A percentile compares a stretch with the other conserved stretches of the same genome.
Conservation (phyloP, 345 rosid genomes). For the Sisymbrium irio region DNA sequence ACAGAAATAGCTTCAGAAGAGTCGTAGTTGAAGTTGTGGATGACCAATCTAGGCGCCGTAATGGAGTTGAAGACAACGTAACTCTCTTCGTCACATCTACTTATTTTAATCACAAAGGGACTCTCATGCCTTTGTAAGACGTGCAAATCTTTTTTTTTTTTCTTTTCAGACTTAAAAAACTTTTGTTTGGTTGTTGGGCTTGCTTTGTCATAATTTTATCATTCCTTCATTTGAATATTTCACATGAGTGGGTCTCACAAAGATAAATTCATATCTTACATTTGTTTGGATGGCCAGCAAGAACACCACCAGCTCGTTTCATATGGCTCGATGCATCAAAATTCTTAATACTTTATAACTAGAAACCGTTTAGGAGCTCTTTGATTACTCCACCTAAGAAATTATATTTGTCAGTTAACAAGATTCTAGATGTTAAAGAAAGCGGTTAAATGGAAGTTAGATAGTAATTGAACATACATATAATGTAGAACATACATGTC, state of each 20-base stretch:
- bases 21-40: neutral
- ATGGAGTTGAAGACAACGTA: neutral
- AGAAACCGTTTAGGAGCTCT: too few species aligned
- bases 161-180: neutral
- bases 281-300: neutral
- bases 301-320: neutral
- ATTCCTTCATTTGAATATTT: neutral
- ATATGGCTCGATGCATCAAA: too few species aligned
- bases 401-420: too few species aligned
- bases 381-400: too few species aligned
- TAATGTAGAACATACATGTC: too few species aligned
- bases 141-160: neutral
- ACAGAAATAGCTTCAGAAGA: neutral
- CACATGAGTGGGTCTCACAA: neutral
- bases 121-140: neutral
- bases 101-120: neutral
- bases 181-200: too few species aligned
- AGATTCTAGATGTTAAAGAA: too few species aligned
- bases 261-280: neutral
- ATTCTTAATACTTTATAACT: too few species aligned
- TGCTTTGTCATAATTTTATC: neutral
- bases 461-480: too few species aligned
- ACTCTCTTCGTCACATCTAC: neutral
- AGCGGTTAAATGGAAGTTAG: too few species aligned
- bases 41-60: neutral